Evolutionary conservation across 805 yeast species (phyloP).

Genomic region (Yarrowia bubula): DNA sequence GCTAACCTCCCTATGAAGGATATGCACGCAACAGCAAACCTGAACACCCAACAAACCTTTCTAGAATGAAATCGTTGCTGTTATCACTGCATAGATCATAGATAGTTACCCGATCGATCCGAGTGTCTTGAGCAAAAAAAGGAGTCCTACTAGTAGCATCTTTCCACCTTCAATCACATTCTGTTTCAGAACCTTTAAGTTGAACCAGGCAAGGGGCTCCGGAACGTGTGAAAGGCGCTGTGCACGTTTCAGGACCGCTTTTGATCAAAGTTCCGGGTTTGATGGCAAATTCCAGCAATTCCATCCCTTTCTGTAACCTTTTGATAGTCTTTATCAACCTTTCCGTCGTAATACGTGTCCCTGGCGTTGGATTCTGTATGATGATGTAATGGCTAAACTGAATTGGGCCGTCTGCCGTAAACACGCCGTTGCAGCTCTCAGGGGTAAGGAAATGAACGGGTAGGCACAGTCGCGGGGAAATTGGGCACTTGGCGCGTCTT

Average conservation of each 20-base stretch:
- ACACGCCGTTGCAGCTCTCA: neutral
- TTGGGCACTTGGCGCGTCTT: neutral
- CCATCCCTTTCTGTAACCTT: neutral
- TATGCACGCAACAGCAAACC: neutral
- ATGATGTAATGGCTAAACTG: slow-evolving; percentile 2
- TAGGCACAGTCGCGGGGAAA: neutral
- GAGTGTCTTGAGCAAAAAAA: neutral
- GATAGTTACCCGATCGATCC: neutral
- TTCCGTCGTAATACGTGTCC: neutral
- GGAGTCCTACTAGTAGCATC: neutral
- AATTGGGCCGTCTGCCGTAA: neutral
- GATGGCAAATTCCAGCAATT: slow-evolving; percentile 7
- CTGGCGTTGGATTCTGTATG: slow-evolving; percentile 1
- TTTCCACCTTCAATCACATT: neutral
- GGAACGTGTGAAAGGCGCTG: neutral
- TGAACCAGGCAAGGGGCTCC: neutral
- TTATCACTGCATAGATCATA: neutral
- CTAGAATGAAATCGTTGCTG: neutral
- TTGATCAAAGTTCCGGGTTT: slow-evolving; percentile 5
- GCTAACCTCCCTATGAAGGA: neutral
- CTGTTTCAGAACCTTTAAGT: neutral
- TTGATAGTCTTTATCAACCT: neutral
- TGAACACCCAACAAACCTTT: neutral
- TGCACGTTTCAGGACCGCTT: neutral
- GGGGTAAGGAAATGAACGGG: neutral